Evolutionary conservation across 1,284 basidiomycete genomes (phyloP), one percentile per base, ranked within the genome.

Genomic region (Rhodofomes roseus): DNA sequence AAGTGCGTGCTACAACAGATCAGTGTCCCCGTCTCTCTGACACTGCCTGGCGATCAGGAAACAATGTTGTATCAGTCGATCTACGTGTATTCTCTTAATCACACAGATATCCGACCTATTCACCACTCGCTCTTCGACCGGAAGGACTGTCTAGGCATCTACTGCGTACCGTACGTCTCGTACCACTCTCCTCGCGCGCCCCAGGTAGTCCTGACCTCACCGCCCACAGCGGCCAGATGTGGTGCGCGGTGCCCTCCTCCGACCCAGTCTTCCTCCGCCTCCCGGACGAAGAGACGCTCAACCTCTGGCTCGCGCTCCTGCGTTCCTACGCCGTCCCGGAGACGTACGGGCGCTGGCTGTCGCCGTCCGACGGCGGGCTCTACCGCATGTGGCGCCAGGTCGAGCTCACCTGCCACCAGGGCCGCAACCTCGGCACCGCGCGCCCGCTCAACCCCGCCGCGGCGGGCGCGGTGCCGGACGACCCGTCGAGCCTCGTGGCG

Each of bases 331-430:
- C 91, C 5, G 79, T 81, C 56, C 86, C 90, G 0, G 90, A 93
- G 70, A 82, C 90, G 55, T 90, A 91, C 67, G 90, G 90, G 12
- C 79, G 80, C 59, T 76, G 78, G 68, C 75, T 79, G 60, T 79
- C 78, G 51, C 77, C 81, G n/a, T 66, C 74, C 44, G 87, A 89
- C 62, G 89, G 87, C 43, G 90, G 90, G 5, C 81, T 87, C 20
- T 93, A 92, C 70, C 85, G 90, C 56, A 89, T 93, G 82, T 93
- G 90, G 90, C 80, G 91, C 56, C 88, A 91, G 69, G 81, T 92
- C 36, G 85, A 90, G 63, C 76, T 92, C 16, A 81, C 80, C 27
- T 77, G 91, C 55, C 77, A 86, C 37, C 86, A 89, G 73, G 90
- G 83, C 27, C 85, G 89, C 52, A 85, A 85, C 67, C 76, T 92